Evolutionary conservation across 257 asterid species (phyloP).

Genomic region (Nicotiana noctiflora): DNA sequence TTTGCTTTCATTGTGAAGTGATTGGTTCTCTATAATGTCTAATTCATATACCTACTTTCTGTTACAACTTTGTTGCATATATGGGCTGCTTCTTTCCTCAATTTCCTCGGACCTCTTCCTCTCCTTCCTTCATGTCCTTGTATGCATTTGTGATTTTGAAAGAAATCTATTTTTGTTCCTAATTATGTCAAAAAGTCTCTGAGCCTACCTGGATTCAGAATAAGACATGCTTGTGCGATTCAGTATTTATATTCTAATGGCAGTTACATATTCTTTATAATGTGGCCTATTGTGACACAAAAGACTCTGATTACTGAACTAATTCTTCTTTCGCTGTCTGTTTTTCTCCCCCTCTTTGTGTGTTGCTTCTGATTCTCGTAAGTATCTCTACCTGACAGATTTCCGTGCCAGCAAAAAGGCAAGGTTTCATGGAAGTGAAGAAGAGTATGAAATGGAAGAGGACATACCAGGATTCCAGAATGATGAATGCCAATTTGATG

Average conservation of each 20-base stretch:
- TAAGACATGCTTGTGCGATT: neutral
- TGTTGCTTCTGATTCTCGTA: neutral
- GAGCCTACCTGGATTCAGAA: neutral
- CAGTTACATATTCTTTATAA: neutral
- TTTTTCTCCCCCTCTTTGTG: neutral
- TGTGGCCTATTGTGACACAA: neutral
- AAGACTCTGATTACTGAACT: neutral
- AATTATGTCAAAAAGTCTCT: neutral
- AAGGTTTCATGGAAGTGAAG: constrained; percentile 56
- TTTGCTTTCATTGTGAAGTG: neutral
- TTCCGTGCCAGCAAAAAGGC: constrained; percentile 60
- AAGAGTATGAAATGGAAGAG: constrained; percentile 56
- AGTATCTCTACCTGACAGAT: constrained; percentile 39
- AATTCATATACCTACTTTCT: neutral
- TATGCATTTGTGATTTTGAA: neutral
- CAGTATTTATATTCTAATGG: neutral
- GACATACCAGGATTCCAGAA: constrained; percentile 21
- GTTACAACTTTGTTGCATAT: neutral
- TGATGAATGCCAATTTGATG: constrained; percentile 60
- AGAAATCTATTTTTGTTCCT: neutral
- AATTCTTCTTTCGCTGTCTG: neutral
- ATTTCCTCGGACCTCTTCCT: neutral
- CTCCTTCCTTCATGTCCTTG: neutral
- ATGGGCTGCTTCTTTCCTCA: neutral
- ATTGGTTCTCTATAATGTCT: neutral